Conservation (phyloP, 2,329 filamentous ascomycete species). For the Seiridium cupressi region DNA sequence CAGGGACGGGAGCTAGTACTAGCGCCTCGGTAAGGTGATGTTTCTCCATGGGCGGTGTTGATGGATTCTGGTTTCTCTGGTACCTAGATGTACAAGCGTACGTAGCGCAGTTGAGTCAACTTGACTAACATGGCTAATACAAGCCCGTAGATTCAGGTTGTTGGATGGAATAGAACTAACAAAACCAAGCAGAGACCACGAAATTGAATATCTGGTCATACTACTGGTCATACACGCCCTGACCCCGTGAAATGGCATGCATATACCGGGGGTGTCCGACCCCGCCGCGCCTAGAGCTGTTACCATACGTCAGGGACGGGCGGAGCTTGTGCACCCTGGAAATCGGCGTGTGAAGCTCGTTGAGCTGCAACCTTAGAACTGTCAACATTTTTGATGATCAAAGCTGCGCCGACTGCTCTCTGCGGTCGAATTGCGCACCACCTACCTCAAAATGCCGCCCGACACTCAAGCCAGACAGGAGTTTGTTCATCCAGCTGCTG, state of each 20-base stretch:
- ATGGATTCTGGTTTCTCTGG: too few species aligned
- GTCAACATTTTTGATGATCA: conserved; percentile 3
- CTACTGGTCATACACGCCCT: too few species aligned
- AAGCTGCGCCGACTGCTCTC: neutral
- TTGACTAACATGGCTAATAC: too few species aligned
- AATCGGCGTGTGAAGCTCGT: neutral
- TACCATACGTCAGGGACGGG: neutral
- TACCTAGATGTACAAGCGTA: too few species aligned
- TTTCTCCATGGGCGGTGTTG: neutral
- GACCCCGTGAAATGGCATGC: neutral
- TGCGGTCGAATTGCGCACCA: neutral
- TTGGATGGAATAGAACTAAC: too few species aligned
- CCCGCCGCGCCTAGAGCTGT: too few species aligned
- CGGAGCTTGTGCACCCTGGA: neutral
- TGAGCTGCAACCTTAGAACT: neutral
- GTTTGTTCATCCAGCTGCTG: conserved; percentile 25
- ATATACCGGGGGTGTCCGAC: neutral
- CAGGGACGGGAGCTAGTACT: neutral
- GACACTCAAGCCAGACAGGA: conserved; percentile 13
- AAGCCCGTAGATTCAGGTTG: too few species aligned
- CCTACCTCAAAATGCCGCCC: conserved; percentile 7
- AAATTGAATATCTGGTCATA: too few species aligned
- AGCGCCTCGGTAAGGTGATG: neutral
- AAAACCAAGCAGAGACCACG: too few species aligned
- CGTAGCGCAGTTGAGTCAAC: too few species aligned